A percentile compares a stretch with the other conserved stretches of the same genome.
Conservation (phyloP, 2,329 filamentous ascomycete species). For the Paraphaeosphaeria sporulosa region DNA sequence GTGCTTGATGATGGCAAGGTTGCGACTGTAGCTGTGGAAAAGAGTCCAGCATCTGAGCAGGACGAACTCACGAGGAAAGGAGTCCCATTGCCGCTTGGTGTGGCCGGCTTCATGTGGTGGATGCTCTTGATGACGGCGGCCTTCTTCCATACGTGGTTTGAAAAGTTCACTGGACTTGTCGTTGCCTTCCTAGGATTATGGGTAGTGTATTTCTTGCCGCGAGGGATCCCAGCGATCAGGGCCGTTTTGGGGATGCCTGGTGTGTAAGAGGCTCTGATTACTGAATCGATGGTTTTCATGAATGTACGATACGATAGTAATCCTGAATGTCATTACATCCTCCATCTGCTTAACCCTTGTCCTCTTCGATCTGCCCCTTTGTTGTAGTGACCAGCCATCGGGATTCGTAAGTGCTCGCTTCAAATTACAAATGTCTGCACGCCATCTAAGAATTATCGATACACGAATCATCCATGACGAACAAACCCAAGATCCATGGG, state of each 20-base stretch:
- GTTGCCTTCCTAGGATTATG: conserved; percentile 57
- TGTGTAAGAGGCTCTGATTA: background rate
- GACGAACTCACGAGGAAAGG: conserved; percentile 54
- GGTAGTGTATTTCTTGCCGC: conserved; percentile 57
- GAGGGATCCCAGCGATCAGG: conserved; percentile 53
- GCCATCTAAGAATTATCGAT: background rate
- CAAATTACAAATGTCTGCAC: background rate
- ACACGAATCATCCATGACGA: background rate
- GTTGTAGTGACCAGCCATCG: background rate
- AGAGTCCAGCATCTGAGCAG: conserved; percentile 50
- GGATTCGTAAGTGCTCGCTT: too few species aligned
- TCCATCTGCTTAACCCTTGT: background rate
- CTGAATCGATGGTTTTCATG: background rate
- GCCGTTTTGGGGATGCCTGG: conserved; percentile 31
- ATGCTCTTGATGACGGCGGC: conserved; percentile 99
- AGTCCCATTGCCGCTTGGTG: conserved; percentile 61
- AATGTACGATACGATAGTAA: conserved; percentile 3
- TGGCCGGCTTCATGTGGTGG: conserved; percentile 81
- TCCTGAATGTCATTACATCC: background rate
- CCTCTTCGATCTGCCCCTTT: background rate
- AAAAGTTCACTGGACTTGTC: conserved; percentile 73
- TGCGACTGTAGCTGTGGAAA: conserved; percentile 52
- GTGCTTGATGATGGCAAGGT: conserved; percentile 71
- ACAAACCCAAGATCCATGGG: background rate
- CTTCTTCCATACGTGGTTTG: conserved; percentile 98